Base-by-base conservation (phyloP, 768 basidiomycete species). In the Pleurotus tuber-regium region DNA sequence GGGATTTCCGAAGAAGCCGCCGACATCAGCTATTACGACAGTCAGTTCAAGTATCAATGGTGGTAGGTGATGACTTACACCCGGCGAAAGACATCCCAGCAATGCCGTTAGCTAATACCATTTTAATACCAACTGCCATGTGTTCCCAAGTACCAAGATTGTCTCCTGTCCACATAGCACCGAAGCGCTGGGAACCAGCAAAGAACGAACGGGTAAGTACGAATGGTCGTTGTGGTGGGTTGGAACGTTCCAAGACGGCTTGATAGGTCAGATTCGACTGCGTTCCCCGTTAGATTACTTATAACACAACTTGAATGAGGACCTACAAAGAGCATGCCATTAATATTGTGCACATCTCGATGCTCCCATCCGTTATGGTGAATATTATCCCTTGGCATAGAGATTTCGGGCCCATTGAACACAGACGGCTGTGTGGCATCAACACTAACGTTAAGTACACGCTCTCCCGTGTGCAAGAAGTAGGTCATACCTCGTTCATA, bases 151-250 rank as follows among this genome's bases (percentile, higher is more conserved):
- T 93, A 14, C 96, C 92, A 23, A 96, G 74, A 66, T 98, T 98
- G 69, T 99, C 97, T 14, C 97, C 97, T 6, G 96, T 98, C 97
- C 97, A 99, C 79, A 97, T 93, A 4, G 97, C 95, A 30, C 95
- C 92, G 59, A 89, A 92, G 18, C 94, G 84, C 66, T 98, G 97
- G 23, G 95, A 93, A 2, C 97, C 97, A 1, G 95, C 90, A 51
- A 78, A 98, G 82, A 97, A 98, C 10, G 93, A 80, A 43, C 97
- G 89, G 0, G 95, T 95, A 8, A 99, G 83, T 42, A 99, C 95
- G 65, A 99, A 99, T 0, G 97, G 95, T 11, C 97, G 83, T 59
- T 83, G 83, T 0, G 87, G 79, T 12, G 86, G 80, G 48, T 83
- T 72, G 18, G 90, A 84, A 16, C 97, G 88, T 3, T 76, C 78